A percentile compares a stretch with the other conserved stretches of the same genome.
These are phyloP conservation scores for Hirschioporus abietinus DNA, from an alignment of 768 basidiomycete genomes.

Conservation along the genomic window DNA sequence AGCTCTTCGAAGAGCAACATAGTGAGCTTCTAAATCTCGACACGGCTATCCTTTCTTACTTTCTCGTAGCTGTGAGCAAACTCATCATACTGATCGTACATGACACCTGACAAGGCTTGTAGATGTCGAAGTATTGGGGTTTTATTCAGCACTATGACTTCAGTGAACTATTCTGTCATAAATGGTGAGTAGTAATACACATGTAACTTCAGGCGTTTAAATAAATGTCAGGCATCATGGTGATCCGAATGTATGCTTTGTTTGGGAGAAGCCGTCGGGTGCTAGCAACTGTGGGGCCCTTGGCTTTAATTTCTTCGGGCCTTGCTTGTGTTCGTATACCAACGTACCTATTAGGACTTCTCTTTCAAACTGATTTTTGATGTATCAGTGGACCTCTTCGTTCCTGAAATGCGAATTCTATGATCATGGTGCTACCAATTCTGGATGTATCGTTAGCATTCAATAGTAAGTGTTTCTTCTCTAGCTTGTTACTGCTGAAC, in stretches of 20 bases:
- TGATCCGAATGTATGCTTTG: background rate
- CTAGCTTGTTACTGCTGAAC: background rate
- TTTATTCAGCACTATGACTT: background rate
- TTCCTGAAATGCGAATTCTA: background rate
- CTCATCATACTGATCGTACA: background rate
- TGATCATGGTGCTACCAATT: background rate
- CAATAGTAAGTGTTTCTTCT: background rate
- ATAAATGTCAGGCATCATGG: background rate
- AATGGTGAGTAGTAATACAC: background rate
- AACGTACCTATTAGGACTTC: background rate
- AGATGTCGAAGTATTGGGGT: background rate
- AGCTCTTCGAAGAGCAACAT: background rate
- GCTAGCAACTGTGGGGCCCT: background rate
- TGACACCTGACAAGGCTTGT: background rate
- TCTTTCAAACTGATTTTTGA: background rate
- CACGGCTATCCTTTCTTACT: background rate
- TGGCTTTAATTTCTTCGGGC: background rate
- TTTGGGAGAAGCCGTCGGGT: background rate
- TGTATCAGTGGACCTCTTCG: background rate
- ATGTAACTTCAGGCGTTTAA: background rate
- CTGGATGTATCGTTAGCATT: background rate
- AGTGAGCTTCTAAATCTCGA: background rate
- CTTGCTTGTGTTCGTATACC: background rate
- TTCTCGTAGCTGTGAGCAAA: background rate
- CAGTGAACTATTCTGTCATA: background rate